Evolutionary conservation across 345 rosid genomes (phyloP), one percentile per base, ranked within the genome.

Genomic region (Capsella bursapastoris): DNA sequence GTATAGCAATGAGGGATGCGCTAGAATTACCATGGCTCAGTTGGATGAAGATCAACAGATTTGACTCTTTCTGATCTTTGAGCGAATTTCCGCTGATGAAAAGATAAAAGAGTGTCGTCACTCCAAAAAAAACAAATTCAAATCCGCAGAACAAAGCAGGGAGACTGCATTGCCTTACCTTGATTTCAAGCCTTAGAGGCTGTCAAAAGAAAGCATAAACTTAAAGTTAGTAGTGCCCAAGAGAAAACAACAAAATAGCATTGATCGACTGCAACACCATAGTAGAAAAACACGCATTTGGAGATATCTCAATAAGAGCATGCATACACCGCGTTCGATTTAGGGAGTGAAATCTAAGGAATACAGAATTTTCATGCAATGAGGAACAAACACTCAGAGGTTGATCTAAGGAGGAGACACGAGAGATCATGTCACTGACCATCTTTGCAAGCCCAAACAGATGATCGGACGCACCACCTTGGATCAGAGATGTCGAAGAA

Each of bases 41-140:
- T 80, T n/a, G 87, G 88, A 70, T 86, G 93, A 18, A 88, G 82
- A 71, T 88, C 87, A 9, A 85, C 84, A 10, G 91, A 85, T 74
- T 86, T 88, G 41, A 87, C 91, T 78, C 91, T 75, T 18, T 85
- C 91, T 37, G 88, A 88, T 66, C 76, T 56, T 64, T 84, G 85
- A 63, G 80, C 75, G 50, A 86, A 68, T 70, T 82, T 76, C 16
- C 79, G 88, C 91, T 88, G 85, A 75, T 74, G 34, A 79, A 70
- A 16, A 66, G 45, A 78, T 50, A 25, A 7, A 49, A 78, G 14
- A 25, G 34, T 49, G 63, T 83, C 69, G 63, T 83, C 69, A 80
- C 40, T 32, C 29, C 43, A n/a, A 22, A 22, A 2, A 22, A 22
- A 22, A 47, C 37, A 31, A 61, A 38, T 51, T 11, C 22, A 14